Percentiles rank a stretch among this genome's conserved stretches.
These are phyloP conservation scores for Suillus discolor DNA, from an alignment of 768 basidiomycete species.

Conservation along the genomic window DNA sequence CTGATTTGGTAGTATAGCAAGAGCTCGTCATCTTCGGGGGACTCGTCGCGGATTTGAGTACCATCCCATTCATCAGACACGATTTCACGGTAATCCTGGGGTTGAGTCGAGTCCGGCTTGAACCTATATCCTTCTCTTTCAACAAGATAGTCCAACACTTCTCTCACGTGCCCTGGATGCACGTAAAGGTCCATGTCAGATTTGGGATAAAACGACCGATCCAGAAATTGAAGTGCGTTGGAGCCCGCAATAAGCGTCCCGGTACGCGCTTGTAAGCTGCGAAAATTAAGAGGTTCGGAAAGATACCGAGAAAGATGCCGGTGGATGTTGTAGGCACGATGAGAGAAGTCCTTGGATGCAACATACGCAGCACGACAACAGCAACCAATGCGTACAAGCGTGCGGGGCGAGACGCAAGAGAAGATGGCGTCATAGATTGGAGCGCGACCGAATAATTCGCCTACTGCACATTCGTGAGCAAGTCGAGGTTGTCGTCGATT, in stretches of 20 bases:
- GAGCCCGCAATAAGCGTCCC: conserved; percentile 52
- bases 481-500: background rate
- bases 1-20: conserved; percentile 7
- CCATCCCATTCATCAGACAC: conserved; percentile 14
- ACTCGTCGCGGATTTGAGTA: background rate
- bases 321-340: conserved; percentile 32
- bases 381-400: conserved; percentile 20
- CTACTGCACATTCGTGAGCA: background rate
- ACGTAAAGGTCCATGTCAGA: conserved; percentile 53
- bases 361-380: conserved; percentile 19
- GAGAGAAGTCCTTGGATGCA: conserved; percentile 18
- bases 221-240: conserved; percentile 49
- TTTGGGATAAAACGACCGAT: conserved; percentile 39
- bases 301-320: conserved; percentile 35
- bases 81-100: conserved; percentile 15
- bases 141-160: conserved; percentile 36
- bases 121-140: conserved; percentile 29
- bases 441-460: conserved; percentile 11
- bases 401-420: conserved; percentile 18
- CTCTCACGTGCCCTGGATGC: conserved; percentile 23
- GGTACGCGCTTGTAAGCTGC: conserved; percentile 40
- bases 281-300: conserved; percentile 33
- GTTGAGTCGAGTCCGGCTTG: conserved; percentile 22
- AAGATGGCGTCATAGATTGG: conserved; percentile 14
- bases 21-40: conserved; percentile 20